Evolutionary conservation across 1,284 basidiomycete genomes (phyloP), one percentile per base, ranked within the genome.

Genomic region (Ceratobasidium papillatum): DNA sequence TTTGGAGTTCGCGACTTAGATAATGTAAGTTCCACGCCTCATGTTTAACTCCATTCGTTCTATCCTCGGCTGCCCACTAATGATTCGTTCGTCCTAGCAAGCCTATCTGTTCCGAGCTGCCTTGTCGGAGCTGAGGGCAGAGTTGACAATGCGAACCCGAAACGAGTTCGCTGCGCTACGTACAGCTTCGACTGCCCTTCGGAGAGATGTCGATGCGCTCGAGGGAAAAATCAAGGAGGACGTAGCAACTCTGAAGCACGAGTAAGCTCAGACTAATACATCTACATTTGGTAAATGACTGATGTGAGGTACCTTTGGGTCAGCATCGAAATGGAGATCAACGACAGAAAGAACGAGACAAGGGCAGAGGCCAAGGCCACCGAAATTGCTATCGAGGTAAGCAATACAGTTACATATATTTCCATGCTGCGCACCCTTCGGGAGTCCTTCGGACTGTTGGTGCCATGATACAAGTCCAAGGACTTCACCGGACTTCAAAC

Each of bases 101-200:
- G 95, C 95, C 12, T 99, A 99, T 82, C 86, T 99, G 32, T 99
- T 98, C 83, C 90, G 91, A 69, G 97, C 98, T 11, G 98, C 97
- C 0, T 82, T 99, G 32, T 93, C 94, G 0, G 96, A 99, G 82
- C 85, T 98, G 52, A 89, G 95, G 19, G 93, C 94, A 3, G 97
- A 98, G 80, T 88, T 95, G 51, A 90, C 91, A 9, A 89, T 96
- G 77, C 89, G 90, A 74, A 91, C 93, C 1, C 89, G 94, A 74
- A 97, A 95, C 79, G 96, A 98, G 80, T 91, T 90, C 19, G 89
- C 95, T 19, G 87, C 92, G 3, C 87, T 99, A 77, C 88, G 91
- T 27, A 87, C 94, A 1, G 86, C 93, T 66, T 54, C 92, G 1
- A 85, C 89, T 14, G 88, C 92, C 0, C 86, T 98, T 19, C 88